Conservation (phyloP, 352 stramenopile genomes). For the Globisporangium apiculatum region DNA sequence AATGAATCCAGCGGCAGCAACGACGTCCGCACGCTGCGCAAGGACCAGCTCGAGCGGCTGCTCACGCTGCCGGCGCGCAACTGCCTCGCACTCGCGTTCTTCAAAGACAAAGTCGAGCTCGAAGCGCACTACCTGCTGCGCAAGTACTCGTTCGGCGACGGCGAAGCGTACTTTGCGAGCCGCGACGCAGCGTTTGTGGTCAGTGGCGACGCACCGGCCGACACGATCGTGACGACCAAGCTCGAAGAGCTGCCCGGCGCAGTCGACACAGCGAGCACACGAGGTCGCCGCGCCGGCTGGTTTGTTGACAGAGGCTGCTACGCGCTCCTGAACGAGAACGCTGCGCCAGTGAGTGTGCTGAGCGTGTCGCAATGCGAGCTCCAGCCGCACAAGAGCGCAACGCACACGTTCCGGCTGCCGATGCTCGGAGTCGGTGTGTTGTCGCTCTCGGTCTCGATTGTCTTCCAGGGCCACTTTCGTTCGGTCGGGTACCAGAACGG, state of each 20-base stretch:
- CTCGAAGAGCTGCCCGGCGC: constrained; percentile 29
- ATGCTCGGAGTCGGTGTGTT: constrained; percentile 31
- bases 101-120: constrained; percentile 53
- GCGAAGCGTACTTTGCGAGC: constrained; percentile 47
- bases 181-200: constrained; percentile 35
- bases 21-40: constrained; percentile 20
- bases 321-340: constrained; percentile 30
- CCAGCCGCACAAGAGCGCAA: constrained; percentile 49
- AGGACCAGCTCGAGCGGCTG: constrained; percentile 42
- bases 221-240: constrained; percentile 10
- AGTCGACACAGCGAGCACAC: constrained; percentile 19
- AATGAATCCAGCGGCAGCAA: not conserved
- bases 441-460: constrained; percentile 45
- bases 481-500: constrained; percentile 67
- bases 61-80: constrained; percentile 49
- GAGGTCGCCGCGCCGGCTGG: constrained; percentile 6
- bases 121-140: constrained; percentile 47
- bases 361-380: constrained; percentile 40
- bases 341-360: constrained; percentile 23
- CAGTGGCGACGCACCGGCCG: not conserved
- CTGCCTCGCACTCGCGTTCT: constrained; percentile 64
- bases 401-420: constrained; percentile 56
- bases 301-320: constrained; percentile 15
- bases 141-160: constrained; percentile 69
- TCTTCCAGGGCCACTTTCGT: constrained; percentile 75